Percentiles rank a stretch among this genome's conserved stretches.
These are phyloP conservation scores for Hordeum marinum DNA, from an alignment of 176 grass and related monocot species.

Conservation along the genomic window DNA sequence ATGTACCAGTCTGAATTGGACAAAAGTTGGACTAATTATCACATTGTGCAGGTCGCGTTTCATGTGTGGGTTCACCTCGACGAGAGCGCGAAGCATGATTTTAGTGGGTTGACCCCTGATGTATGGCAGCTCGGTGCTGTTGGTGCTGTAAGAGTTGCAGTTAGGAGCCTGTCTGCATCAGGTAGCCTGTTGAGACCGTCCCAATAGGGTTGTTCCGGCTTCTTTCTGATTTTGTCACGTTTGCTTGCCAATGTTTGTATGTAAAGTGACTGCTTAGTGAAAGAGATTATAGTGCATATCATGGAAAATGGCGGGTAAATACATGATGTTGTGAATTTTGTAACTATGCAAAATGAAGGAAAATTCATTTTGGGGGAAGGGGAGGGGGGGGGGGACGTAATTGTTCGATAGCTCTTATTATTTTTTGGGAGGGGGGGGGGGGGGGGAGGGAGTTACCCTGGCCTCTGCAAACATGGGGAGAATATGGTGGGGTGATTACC, in stretches of 20 bases:
- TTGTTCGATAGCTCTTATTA: too few relatives aligned
- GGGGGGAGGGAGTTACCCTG: background rate
- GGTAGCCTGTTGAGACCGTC: conserved; percentile 57
- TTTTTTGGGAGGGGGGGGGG: too few relatives aligned
- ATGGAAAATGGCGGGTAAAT: conserved; percentile 11
- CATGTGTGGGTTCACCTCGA: conserved; percentile 78
- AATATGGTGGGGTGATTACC: background rate
- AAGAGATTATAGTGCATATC: background rate
- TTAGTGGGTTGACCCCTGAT: conserved; percentile 48
- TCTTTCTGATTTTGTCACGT: background rate
- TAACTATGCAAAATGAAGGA: background rate
- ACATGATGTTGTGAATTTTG: background rate
- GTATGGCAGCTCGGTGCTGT: conserved; percentile 84
- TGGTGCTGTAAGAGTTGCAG: conserved; percentile 74
- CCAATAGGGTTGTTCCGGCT: conserved; percentile 6
- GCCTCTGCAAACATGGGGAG: too few relatives aligned
- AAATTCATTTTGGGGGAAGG: background rate
- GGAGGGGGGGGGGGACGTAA: too few relatives aligned
- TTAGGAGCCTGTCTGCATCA: conserved; percentile 65
- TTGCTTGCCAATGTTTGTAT: conserved; percentile 10
- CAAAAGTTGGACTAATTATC: background rate
- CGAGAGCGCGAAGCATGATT: conserved; percentile 45
- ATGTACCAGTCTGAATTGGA: background rate
- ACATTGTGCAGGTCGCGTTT: conserved; percentile 56
- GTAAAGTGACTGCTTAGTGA: conserved; percentile 32